Evolutionary conservation across 2,329 filamentous ascomycete species (phyloP).

Genomic region (Scedosporium boydii): DNA sequence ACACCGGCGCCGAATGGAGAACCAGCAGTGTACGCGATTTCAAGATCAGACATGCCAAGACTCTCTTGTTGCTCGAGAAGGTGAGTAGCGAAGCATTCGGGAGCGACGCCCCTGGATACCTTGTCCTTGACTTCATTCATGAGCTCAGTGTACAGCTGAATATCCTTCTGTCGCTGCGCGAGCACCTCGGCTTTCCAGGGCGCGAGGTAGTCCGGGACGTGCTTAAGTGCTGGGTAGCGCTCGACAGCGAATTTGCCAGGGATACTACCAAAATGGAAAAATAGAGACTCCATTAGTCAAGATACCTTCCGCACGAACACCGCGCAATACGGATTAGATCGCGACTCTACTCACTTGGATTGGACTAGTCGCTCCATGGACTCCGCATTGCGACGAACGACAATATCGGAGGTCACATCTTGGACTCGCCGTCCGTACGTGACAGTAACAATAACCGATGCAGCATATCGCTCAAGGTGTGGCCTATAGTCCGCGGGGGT

Average conservation of each 20-base stretch:
- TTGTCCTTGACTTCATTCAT: constrained; percentile 30
- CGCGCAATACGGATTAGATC: too few species aligned
- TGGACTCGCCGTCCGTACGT: constrained; percentile 28
- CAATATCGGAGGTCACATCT: constrained; percentile 24
- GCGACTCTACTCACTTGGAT: constrained; percentile 25
- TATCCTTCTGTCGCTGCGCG: constrained; percentile 17
- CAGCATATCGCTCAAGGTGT: constrained; percentile 18
- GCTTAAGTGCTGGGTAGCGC: constrained; percentile 28
- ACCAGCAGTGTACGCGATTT: constrained; percentile 33
- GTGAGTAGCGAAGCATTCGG: constrained; percentile 31
- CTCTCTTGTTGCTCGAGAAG: constrained; percentile 29
- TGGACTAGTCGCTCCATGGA: constrained; percentile 31
- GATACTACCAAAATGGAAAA: constrained; percentile 2
- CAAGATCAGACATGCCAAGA: constrained; percentile 29
- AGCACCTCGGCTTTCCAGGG: constrained; percentile 30
- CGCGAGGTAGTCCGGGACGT: constrained; percentile 24
- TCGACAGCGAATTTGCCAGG: constrained; percentile 28
- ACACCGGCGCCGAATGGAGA: constrained; percentile 35
- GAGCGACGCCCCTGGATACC: constrained; percentile 18
- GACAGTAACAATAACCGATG: constrained; percentile 31
- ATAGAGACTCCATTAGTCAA: not conserved
- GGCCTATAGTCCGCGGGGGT: constrained; percentile 21
- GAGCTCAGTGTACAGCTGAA: constrained; percentile 27
- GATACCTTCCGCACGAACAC: not conserved
- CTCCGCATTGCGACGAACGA: constrained; percentile 27